Base-by-base conservation (phyloP, 495 filamentous ascomycete species). In the Haplographium delicatum region DNA sequence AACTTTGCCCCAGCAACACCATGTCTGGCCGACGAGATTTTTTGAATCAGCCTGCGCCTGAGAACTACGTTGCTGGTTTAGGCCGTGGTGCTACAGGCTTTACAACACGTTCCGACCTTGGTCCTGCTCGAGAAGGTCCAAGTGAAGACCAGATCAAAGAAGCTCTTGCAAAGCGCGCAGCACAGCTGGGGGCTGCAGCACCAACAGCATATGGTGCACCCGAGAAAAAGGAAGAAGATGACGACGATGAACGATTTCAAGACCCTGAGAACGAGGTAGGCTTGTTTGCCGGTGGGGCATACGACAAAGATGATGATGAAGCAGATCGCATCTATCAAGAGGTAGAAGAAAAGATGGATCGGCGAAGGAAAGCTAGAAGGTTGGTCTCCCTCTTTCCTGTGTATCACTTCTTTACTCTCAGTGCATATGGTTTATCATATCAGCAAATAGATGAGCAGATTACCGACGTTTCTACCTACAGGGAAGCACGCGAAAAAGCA, bases 141-240 rank as follows among this genome's bases (percentile, higher is more conserved):
- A 95, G 87, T 50, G 93, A 96, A 63, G 93, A 99, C 58, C 90
- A 96, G 66, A 96, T 97, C 72, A 96, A 97, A 66, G 93, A 94
- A 60, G 89, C 88, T 38, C 83, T 99, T 58, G 90, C 90, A 33
- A 91, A 95, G 63, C 80, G 93, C 57, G 91, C 91, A 16, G 86
- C 86, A 53, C 79, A 83, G 58, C 79, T 97, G 2, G 94, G 93
- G 25, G 80, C 78, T 50, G 82, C 87, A n/a, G 79, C 86, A 0
- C 83, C 87, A 0, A 85, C 85, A 26, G 84, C 85, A 13, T 93
- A 95, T 59, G 89, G 87, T 4, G 81, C 76, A 5, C 71, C 76
- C 11, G 82, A 88, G 37, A 89, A 94, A 65, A 93, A 90, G 46
- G 86, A 89, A 37, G 78, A 58, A 18, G 81, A 85, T 34, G 82